A percentile compares a stretch with the other conserved stretches of the same genome.
phyloP scores from a whole-genome alignment of 73 alveolate genomes.

The Symbiodinium natans region DNA sequence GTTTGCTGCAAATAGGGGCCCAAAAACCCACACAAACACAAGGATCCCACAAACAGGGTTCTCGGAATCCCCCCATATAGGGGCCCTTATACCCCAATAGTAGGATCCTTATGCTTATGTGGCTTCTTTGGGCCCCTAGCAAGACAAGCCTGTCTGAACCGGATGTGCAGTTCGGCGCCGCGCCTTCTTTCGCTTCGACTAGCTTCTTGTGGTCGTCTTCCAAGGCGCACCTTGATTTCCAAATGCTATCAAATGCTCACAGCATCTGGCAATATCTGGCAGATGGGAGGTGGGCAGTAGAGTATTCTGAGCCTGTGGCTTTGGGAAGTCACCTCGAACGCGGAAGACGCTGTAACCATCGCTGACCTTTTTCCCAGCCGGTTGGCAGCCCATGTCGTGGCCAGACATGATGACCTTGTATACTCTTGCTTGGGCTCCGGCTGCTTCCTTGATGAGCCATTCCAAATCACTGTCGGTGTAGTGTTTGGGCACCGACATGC shows the following conservation, averaged over 20 bases:
- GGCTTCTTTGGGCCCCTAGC: neutral
- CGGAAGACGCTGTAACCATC: slow-evolving; percentile 88
- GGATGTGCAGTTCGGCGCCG: neutral
- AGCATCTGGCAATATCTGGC: too few relatives aligned
- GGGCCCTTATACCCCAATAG: too few relatives aligned
- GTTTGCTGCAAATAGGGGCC: too few relatives aligned
- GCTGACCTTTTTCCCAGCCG: slow-evolving; percentile 3
- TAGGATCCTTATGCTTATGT: too few relatives aligned
- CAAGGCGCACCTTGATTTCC: slow-evolving; percentile 23
- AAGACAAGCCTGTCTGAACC: too few relatives aligned
- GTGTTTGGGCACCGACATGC: slow-evolving; percentile 61
- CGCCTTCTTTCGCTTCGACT: slow-evolving; percentile 53
- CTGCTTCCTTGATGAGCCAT: slow-evolving; percentile 70
- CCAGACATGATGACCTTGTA: neutral
- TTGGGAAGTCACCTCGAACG: slow-evolving; percentile 54
- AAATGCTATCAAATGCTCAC: too few relatives aligned
- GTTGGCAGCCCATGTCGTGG: neutral
- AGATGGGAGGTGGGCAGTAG: neutral
- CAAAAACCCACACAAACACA: too few relatives aligned
- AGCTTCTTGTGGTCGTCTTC: slow-evolving; percentile 90
- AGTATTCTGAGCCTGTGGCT: neutral
- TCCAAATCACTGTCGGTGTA: slow-evolving; percentile 53
- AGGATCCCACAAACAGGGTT: too few relatives aligned
- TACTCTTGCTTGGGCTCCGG: neutral
- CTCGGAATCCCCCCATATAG: too few relatives aligned